Evolutionary conservation across 1,284 basidiomycete genomes (phyloP).

Genomic region (Polyporus tsugae): DNA sequence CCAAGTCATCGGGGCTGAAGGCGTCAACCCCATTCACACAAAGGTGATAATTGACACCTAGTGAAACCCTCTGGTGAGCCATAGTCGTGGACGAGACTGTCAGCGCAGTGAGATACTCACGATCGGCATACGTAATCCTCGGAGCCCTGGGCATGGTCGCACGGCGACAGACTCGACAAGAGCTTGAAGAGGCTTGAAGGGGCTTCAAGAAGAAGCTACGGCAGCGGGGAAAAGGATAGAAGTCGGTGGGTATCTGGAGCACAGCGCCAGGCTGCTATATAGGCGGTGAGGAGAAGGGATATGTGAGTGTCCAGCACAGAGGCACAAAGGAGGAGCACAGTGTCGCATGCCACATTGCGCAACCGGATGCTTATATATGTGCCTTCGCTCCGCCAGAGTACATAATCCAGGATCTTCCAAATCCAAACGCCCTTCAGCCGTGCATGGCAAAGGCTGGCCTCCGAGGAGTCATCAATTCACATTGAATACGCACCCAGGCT

Average conservation of each 20-base stretch:
- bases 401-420: background rate
- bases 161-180: background rate
- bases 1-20: background rate
- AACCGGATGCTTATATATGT: background rate
- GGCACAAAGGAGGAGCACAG: background rate
- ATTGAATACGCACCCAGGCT: background rate
- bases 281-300: background rate
- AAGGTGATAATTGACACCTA: background rate
- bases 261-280: conserved; percentile 1
- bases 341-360: background rate
- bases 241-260: background rate
- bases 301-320: background rate
- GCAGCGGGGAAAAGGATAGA: background rate
- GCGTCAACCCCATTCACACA: background rate
- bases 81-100: background rate
- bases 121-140: background rate
- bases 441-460: too few relatives aligned
- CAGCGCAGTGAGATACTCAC: background rate
- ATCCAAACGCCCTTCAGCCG: background rate
- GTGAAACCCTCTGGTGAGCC: background rate
- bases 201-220: background rate
- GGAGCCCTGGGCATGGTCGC: background rate
- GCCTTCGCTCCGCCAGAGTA: background rate
- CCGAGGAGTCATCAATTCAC: background rate
- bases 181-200: background rate